A percentile compares a stretch with the other conserved stretches of the same genome.
These are phyloP conservation scores for Vitis rotundifolia DNA, from an alignment of 164 flowering plant species.

Conservation along the genomic window DNA sequence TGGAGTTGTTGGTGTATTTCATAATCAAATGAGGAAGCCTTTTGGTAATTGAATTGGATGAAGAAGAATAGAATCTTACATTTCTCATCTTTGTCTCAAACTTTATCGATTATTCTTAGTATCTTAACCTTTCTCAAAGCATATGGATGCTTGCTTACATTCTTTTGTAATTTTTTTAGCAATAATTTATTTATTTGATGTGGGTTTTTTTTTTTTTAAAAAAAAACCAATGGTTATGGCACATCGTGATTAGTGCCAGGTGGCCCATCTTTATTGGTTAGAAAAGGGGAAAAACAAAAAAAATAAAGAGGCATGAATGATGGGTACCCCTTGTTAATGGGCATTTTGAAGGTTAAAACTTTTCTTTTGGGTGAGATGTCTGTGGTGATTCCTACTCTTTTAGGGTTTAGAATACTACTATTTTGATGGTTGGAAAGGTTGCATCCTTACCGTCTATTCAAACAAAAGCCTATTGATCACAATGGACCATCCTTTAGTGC, in stretches of 20 bases:
- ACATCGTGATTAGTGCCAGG: neutral
- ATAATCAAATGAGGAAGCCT: constrained; percentile 8
- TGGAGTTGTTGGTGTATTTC: constrained; percentile 9
- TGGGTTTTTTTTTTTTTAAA: no score
- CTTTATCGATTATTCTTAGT: constrained; percentile 27
- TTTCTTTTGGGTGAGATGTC: neutral
- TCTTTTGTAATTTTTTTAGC: neutral
- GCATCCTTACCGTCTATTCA: neutral
- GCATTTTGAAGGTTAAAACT: no score
- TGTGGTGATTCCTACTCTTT: neutral
- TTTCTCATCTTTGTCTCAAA: constrained; percentile 16
- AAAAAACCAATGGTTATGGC: no score
- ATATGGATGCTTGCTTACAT: neutral
- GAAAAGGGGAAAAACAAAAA: no score
- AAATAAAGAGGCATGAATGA: no score
- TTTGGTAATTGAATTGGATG: constrained; percentile 23
- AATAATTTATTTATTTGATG: neutral
- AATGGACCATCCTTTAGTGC: neutral
- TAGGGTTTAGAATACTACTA: neutral
- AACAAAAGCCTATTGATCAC: neutral
- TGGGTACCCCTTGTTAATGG: no score
- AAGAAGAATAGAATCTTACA: constrained; percentile 39
- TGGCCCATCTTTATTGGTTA: no score
- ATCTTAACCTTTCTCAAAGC: constrained; percentile 26
- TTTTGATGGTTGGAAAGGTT: neutral